Conservation (phyloP, 345 rosid species). For the Iberis pinnata region DNA sequence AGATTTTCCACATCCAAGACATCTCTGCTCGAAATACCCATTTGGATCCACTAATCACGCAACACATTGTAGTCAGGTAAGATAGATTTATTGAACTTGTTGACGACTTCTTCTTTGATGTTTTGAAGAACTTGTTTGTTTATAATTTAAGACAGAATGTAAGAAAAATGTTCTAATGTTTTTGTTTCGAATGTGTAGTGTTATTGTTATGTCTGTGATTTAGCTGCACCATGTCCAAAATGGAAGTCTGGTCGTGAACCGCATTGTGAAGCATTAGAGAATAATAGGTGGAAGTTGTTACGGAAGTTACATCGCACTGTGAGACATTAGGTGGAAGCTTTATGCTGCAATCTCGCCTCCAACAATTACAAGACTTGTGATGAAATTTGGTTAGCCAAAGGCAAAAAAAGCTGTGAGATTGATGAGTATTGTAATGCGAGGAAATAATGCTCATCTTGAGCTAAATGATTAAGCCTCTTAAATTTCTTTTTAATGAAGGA, state of each 20-base stretch:
- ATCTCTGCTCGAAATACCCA: constrained; percentile 51
- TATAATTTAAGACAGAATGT: too few relatives aligned
- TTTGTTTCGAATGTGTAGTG: constrained; percentile 42
- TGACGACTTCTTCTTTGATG: too few relatives aligned
- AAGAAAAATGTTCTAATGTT: background rate
- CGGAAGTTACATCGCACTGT: constrained; percentile 26
- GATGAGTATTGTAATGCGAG: background rate
- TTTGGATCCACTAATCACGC: constrained; percentile 43
- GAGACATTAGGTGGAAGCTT: constrained; percentile 25
- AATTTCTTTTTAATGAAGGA: too few relatives aligned
- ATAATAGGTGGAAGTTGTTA: background rate
- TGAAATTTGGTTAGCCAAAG: background rate
- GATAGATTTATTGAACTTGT: background rate
- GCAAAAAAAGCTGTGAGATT: constrained; percentile 3
- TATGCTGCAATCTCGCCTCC: background rate
- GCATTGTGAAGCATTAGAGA: constrained; percentile 49
- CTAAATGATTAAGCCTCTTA: too few relatives aligned
- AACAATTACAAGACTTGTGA: background rate
- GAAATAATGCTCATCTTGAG: constrained; percentile 6
- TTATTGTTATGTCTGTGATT: constrained; percentile 62
- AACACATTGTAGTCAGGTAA: constrained; percentile 43
- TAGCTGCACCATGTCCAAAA: constrained; percentile 44
- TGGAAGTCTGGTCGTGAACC: background rate
- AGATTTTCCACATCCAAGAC: constrained; percentile 76
- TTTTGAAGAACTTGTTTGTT: background rate